A percentile compares a stretch with the other conserved stretches of the same genome.
phyloP scores from a whole-genome alignment of 2,329 filamentous ascomycete species.

The Pseudogymnoascus sp. region DNA sequence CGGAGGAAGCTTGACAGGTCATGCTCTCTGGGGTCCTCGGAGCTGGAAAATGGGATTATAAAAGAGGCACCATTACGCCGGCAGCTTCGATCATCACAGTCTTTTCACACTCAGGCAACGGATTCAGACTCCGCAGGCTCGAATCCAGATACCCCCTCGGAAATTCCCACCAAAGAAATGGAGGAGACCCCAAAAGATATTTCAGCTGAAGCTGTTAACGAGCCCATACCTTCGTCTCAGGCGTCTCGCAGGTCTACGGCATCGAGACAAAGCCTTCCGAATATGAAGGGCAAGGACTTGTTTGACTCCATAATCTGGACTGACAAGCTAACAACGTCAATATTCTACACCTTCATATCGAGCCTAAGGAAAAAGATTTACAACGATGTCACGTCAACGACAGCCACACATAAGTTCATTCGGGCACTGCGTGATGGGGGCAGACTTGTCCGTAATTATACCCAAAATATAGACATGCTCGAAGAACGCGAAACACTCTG shows the following conservation, averaged over 20 bases:
- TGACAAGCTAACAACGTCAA: constrained; percentile 58
- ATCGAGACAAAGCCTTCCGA: constrained; percentile 37
- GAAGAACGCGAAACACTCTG: constrained; percentile 63
- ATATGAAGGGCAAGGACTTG: constrained; percentile 63
- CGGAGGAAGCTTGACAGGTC: constrained; percentile 20
- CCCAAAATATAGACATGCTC: constrained; percentile 68
- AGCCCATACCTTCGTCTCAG: constrained; percentile 15
- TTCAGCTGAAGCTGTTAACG: constrained; percentile 3
- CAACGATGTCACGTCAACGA: constrained; percentile 50
- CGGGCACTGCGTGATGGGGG: constrained; percentile 58
- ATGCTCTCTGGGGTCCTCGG: neutral
- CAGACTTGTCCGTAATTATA: constrained; percentile 65
- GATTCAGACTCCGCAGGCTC: neutral
- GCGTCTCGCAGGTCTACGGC: constrained; percentile 17
- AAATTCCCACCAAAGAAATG: neutral
- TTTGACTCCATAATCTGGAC: constrained; percentile 67
- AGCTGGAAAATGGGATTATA: neutral
- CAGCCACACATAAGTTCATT: constrained; percentile 62
- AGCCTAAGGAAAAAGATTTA: constrained; percentile 57
- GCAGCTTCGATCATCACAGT: neutral
- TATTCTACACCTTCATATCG: constrained; percentile 67
- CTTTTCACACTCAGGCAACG: neutral
- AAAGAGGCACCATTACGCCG: neutral
- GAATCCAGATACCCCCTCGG: neutral
- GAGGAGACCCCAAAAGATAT: neutral